Evolutionary conservation across 2,329 filamentous ascomycete genomes (phyloP).

Genomic region (Hypomyces perniciosus): DNA sequence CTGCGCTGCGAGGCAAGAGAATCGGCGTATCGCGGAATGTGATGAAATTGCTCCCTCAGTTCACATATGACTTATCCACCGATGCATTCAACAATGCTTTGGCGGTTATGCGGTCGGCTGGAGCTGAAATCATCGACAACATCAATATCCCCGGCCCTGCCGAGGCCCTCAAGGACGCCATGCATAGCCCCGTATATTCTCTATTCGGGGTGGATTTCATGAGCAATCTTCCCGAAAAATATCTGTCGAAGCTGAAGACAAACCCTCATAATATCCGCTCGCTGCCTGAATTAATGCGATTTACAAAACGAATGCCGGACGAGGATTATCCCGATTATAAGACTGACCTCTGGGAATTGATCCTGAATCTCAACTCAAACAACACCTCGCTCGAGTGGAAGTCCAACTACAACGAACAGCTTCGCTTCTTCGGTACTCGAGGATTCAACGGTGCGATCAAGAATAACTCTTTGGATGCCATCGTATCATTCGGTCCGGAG

Average conservation of each 20-base stretch:
- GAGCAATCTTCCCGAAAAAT: slow-evolving; percentile 42
- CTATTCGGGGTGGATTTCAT: slow-evolving; percentile 47
- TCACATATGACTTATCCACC: not conserved
- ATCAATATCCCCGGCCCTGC: slow-evolving; percentile 36
- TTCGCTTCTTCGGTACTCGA: slow-evolving; percentile 47
- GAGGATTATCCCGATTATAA: slow-evolving; percentile 56
- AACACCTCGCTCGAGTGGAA: slow-evolving; percentile 53
- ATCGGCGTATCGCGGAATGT: slow-evolving; percentile 60
- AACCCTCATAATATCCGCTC: slow-evolving; percentile 53
- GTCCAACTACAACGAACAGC: slow-evolving; percentile 47
- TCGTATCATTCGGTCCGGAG: slow-evolving; percentile 52
- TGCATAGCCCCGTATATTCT: slow-evolving; percentile 21
- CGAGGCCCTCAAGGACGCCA: not conserved
- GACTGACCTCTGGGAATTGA: slow-evolving; percentile 49
- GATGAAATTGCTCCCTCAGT: slow-evolving; percentile 46
- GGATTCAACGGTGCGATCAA: slow-evolving; percentile 55
- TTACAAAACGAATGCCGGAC: slow-evolving; percentile 44
- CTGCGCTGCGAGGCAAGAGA: slow-evolving; percentile 48
- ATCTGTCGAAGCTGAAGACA: slow-evolving; percentile 46
- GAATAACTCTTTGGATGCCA: slow-evolving; percentile 52
- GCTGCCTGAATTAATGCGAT: slow-evolving; percentile 45
- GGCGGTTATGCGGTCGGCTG: slow-evolving; percentile 44
- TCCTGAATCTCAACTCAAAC: slow-evolving; percentile 45
- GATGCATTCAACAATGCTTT: slow-evolving; percentile 48
- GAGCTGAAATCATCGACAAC: slow-evolving; percentile 53